Evolutionary conservation across 352 stramenopile genomes (phyloP).

Genomic region (Phytophthora crassamura): DNA sequence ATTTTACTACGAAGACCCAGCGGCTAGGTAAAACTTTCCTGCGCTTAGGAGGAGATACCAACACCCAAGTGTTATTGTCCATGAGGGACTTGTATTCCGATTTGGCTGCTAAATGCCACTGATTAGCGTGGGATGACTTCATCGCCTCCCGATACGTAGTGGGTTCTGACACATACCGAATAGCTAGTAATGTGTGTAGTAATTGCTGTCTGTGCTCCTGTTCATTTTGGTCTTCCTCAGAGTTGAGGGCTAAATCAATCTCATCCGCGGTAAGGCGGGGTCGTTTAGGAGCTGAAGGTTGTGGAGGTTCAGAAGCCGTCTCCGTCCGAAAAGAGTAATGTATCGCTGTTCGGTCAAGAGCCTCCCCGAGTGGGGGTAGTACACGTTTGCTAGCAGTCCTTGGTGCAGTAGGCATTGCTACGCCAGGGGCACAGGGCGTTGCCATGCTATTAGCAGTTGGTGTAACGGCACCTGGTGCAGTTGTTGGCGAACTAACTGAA

Average conservation of each 20-base stretch:
- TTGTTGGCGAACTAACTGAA: too few relatives aligned
- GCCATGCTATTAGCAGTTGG: too few relatives aligned
- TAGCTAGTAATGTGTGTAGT: slow-evolving; percentile 6
- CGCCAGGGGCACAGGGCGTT: too few relatives aligned
- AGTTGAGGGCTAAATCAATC: slow-evolving; percentile 1
- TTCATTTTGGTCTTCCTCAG: slow-evolving; percentile 11
- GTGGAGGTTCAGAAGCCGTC: neutral
- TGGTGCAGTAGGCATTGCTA: too few relatives aligned
- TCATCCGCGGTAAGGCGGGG: neutral
- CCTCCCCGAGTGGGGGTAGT: neutral
- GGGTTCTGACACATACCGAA: slow-evolving; percentile 9
- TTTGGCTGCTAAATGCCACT: neutral
- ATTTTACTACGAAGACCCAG: slow-evolving; percentile 17
- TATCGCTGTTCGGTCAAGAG: neutral
- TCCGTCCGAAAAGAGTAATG: slow-evolving; percentile 12
- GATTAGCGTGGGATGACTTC: slow-evolving; percentile 3
- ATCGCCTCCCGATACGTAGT: slow-evolving; percentile 7
- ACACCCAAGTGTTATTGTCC: slow-evolving; percentile 5
- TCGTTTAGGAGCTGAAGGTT: neutral
- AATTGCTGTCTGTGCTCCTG: neutral
- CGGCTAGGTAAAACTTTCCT: neutral
- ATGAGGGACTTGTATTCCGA: slow-evolving; percentile 11
- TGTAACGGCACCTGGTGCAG: too few relatives aligned
- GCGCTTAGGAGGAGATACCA: neutral
- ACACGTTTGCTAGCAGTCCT: too few relatives aligned